phyloP scores from a whole-genome alignment of 345 rosid genomes.

The Melaleuca alternifolia region DNA sequence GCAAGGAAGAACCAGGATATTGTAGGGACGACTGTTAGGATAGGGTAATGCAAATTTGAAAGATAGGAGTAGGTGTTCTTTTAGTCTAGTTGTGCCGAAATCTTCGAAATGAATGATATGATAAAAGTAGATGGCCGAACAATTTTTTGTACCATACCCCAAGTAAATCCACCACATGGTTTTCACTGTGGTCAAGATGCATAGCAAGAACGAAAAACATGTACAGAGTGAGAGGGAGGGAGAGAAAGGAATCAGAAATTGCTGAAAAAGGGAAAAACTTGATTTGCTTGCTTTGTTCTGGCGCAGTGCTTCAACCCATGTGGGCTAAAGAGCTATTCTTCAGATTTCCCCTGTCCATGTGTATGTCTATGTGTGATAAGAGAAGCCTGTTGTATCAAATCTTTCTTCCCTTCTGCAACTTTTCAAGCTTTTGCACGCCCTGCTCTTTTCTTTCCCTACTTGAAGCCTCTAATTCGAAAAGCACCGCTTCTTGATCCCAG shows the following conservation, averaged over 20 bases:
- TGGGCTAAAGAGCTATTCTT: background rate
- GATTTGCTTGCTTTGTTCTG: background rate
- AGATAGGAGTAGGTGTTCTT: background rate
- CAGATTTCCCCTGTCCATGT: background rate
- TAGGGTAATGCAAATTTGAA: background rate
- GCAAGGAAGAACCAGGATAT: background rate
- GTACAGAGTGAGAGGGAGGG: background rate
- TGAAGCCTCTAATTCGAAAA: background rate
- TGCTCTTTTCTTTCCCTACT: background rate
- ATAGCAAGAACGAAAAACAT: background rate
- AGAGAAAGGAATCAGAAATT: background rate
- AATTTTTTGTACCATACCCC: conserved; percentile 3
- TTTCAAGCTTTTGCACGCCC: background rate
- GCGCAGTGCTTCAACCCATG: background rate
- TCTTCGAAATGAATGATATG: background rate
- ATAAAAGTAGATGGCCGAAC: background rate
- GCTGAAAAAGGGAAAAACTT: background rate
- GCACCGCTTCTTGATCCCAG: background rate
- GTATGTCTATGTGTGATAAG: background rate
- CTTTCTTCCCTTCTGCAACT: background rate
- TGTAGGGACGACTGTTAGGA: background rate
- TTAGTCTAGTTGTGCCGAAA: background rate
- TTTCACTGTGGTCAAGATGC: conserved; percentile 2
- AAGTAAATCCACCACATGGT: background rate
- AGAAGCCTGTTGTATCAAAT: background rate